Evolutionary conservation across 768 basidiomycete species (phyloP), one percentile per base, ranked within the genome.

Genomic region (Lactarius psammicola): DNA sequence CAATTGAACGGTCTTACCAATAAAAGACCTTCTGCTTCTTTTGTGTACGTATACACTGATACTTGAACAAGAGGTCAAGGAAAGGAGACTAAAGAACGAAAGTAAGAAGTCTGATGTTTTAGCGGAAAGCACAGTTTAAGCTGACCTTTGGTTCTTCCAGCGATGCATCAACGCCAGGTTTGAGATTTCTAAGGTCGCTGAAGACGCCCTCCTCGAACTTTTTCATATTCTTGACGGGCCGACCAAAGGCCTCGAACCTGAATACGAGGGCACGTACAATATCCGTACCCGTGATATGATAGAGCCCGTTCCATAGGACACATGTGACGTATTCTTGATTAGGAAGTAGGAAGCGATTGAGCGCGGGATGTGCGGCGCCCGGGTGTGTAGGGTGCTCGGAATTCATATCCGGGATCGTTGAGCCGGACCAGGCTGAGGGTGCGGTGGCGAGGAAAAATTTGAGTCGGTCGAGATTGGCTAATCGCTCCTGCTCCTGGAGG

Each of bases 1-100:
- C 6, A 31, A 59, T 62, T 20, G 68, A 64, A 36, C 56, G 44
- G 26, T 0, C 88, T 62, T 70, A 92, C 95, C 95, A 98, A 76
- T 92, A 97, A 74, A 97, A 98, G n/a, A 98, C 95, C 76, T 98
- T 95, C 79, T 96, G 95, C 79, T 97, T 98, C 83, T 97, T 98
- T 76, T 98, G 95, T 1, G 95, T 98, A 44, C 95, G 87, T 70
- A 98, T 97, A 75, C 95, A 96, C 74, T 95, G 94, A 71, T 92
- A 95, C 76, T 95, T 95, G 85, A 97, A 97, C 11, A 98, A 79
- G 31, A 95, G 82, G 71, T 98, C 95, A 20, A 98, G 81, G 78
- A 98, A 95, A 0, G 91, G 89, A 55, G 92, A 92, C 95, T 96
- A 72, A 53, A 38, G 4, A 46, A 26, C n/a, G 36, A n/a, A 56